A percentile compares a stretch with the other conserved stretches of the same genome.
Evolutionary conservation across 768 basidiomycete genomes (phyloP).

Genomic region (Infundibulicybe gibba): DNA sequence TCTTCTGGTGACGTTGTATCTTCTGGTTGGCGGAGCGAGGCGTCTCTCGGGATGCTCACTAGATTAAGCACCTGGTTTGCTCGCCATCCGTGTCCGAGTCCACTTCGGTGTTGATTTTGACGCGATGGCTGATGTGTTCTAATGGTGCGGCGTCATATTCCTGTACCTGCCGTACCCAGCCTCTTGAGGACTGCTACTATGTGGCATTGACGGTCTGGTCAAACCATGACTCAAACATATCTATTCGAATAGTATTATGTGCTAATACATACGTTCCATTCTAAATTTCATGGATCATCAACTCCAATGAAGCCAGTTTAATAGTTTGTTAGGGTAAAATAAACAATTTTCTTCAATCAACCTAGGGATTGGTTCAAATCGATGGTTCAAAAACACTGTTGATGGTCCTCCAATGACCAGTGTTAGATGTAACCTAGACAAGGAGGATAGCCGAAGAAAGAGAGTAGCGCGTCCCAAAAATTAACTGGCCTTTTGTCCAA

Average conservation of each 20-base stretch:
- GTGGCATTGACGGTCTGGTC: conserved; percentile 78
- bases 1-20: conserved; percentile 58
- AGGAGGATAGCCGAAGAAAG: too few relatives aligned
- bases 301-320: too few relatives aligned
- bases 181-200: conserved; percentile 54
- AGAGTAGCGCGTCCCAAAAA: too few relatives aligned
- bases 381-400: too few relatives aligned
- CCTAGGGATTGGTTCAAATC: too few relatives aligned
- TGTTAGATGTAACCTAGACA: too few relatives aligned
- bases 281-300: neutral
- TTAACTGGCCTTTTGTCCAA: too few relatives aligned
- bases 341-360: too few relatives aligned
- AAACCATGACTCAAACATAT: conserved; percentile 81
- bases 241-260: too few relatives aligned
- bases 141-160: conserved; percentile 71
- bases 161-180: conserved; percentile 68
- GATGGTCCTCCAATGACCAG: too few relatives aligned
- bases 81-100: conserved; percentile 37
- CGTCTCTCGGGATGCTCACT: conserved; percentile 34
- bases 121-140: conserved; percentile 32
- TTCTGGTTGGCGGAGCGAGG: conserved; percentile 83
- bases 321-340: too few relatives aligned
- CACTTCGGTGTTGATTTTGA: conserved; percentile 54
- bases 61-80: conserved; percentile 30
- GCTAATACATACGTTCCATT: too few relatives aligned